Conservation (phyloP, 371 early-diverging fungal genomes). For the Sporodiniella umbellata region DNA sequence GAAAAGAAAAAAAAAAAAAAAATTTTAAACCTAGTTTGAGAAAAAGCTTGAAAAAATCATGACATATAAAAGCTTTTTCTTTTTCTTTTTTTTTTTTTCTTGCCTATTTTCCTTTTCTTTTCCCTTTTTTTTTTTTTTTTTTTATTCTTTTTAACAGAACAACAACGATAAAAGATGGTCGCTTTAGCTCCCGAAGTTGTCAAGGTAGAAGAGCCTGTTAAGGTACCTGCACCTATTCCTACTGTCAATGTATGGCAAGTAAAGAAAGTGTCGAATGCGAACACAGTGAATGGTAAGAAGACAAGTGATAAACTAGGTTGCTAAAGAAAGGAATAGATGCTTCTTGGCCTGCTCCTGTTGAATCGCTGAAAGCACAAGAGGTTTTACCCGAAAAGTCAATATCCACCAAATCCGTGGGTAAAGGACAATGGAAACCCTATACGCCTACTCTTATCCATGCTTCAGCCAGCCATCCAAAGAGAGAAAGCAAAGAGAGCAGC, state of each 20-base stretch:
- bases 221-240: slow-evolving; percentile 36
- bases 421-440: slow-evolving; percentile 47
- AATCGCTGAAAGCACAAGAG: slow-evolving; percentile 11
- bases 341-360: slow-evolving; percentile 25
- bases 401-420: slow-evolving; percentile 12
- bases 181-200: slow-evolving; percentile 3
- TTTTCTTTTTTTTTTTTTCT: not conserved
- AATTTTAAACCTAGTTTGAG: slow-evolving; percentile 2
- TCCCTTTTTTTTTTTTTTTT: not conserved
- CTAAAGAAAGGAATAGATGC: slow-evolving; percentile 2
- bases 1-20: no score
- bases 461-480: slow-evolving; percentile 27
- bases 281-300: slow-evolving; percentile 4
- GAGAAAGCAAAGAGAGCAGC: not conserved
- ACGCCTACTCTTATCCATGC: slow-evolving; percentile 52
- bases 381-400: slow-evolving; percentile 6
- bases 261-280: slow-evolving; percentile 19
- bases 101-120: not conserved
- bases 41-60: slow-evolving; percentile 2
- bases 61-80: not conserved
- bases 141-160: not conserved
- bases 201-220: slow-evolving; percentile 14
- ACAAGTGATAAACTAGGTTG: not conserved
- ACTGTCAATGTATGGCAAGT: slow-evolving; percentile 50
- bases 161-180: not conserved